A percentile compares a stretch with the other conserved stretches of the same genome.
phyloP scores from a whole-genome alignment of 2,329 filamentous ascomycete genomes.

The Epichloe sp. region DNA sequence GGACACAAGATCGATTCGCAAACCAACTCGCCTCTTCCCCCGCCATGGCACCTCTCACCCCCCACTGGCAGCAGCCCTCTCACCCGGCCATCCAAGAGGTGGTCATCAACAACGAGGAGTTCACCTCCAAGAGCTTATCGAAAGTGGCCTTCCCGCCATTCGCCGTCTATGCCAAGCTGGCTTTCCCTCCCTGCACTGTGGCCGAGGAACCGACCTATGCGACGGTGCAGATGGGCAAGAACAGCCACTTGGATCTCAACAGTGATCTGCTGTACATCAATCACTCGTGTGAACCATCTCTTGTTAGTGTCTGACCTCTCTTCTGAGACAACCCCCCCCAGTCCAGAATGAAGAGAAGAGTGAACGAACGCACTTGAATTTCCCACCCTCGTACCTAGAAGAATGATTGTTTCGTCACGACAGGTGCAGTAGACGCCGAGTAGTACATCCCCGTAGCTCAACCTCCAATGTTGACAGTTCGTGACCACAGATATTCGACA shows the following conservation, averaged over 20 bases:
- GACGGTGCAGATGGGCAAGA: slow-evolving; percentile 45
- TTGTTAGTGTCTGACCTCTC: slow-evolving; percentile 31
- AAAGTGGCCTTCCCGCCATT: slow-evolving; percentile 44
- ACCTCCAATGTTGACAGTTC: background rate
- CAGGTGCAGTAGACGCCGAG: background rate
- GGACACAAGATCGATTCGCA: background rate
- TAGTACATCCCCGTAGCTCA: background rate
- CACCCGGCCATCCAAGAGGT: slow-evolving; percentile 46
- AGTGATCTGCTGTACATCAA: slow-evolving; percentile 56
- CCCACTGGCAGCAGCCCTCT: slow-evolving; percentile 47
- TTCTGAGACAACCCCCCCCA: background rate
- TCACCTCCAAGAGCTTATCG: slow-evolving; percentile 47
- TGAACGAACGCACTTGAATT: background rate
- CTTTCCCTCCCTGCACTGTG: slow-evolving; percentile 48
- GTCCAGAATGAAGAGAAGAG: too few relatives aligned
- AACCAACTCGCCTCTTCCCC: background rate
- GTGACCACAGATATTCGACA: slow-evolving; percentile 43
- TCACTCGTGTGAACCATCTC: slow-evolving; percentile 52
- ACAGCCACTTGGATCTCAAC: slow-evolving; percentile 49
- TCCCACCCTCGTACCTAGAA: background rate
- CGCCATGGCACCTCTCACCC: slow-evolving; percentile 41
- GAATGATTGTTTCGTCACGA: background rate
- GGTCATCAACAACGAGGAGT: slow-evolving; percentile 37
- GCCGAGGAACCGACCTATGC: slow-evolving; percentile 46
- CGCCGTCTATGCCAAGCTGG: slow-evolving; percentile 52